Evolutionary conservation across 495 filamentous ascomycete genomes (phyloP).

Genomic region (Hypoxylon lienhwacheense): DNA sequence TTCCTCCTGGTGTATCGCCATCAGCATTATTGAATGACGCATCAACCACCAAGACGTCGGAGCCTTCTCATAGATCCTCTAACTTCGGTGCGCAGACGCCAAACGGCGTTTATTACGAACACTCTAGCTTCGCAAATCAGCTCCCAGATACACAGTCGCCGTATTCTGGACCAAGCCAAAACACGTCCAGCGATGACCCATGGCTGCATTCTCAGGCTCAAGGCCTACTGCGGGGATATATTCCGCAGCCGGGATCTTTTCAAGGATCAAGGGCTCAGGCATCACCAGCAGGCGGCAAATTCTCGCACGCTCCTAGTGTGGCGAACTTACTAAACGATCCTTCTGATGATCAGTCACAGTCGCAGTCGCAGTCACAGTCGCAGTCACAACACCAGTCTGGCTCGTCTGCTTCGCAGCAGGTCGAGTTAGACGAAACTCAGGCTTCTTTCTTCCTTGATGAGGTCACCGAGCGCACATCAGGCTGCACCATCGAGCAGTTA

Average conservation of each 20-base stretch:
- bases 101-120: constrained; percentile 52
- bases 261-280: constrained; percentile 36
- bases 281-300: constrained; percentile 29
- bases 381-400: constrained; percentile 40
- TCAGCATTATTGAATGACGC: constrained; percentile 80
- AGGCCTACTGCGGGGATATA: constrained; percentile 46
- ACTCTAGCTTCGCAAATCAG: constrained; percentile 36
- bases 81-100: constrained; percentile 66
- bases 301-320: constrained; percentile 39
- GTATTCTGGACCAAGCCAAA: constrained; percentile 35
- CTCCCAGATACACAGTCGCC: constrained; percentile 62
- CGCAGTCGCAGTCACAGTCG: constrained; percentile 29
- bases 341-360: constrained; percentile 32
- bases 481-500: constrained; percentile 87
- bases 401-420: constrained; percentile 40
- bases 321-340: constrained; percentile 43
- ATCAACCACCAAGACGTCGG: constrained; percentile 78
- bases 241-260: constrained; percentile 42
- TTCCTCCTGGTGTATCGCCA: constrained; percentile 75
- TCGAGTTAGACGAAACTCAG: constrained; percentile 61
- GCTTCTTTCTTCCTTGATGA: constrained; percentile 59
- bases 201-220: constrained; percentile 58
- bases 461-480: constrained; percentile 67
- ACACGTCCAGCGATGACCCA: constrained; percentile 43
- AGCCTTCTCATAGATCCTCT: constrained; percentile 62